Conservation (phyloP, 768 basidiomycete genomes). For the Russula abietina region DNA sequence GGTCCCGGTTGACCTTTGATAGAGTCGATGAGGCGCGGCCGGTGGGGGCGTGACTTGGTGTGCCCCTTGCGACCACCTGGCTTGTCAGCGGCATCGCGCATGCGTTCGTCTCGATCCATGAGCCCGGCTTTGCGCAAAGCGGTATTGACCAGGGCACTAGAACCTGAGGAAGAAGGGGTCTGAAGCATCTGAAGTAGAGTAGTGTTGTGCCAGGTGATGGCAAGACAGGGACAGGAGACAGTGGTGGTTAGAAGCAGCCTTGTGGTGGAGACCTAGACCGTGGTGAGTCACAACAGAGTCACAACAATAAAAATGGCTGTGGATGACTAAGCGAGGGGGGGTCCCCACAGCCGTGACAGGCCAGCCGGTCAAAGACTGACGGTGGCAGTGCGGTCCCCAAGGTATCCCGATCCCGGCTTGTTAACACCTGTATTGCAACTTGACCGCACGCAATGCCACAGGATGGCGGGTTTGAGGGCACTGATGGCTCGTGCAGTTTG, state of each 20-base stretch:
- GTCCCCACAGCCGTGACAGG: neutral
- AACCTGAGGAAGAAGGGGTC: slow-evolving; percentile 52
- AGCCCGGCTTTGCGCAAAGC: slow-evolving; percentile 68
- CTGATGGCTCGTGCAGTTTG: neutral
- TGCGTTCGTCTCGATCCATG: slow-evolving; percentile 67
- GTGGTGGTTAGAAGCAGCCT: neutral
- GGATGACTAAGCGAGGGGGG: slow-evolving; percentile 10
- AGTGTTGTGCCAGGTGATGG: slow-evolving; percentile 6
- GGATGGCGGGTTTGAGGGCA: neutral
- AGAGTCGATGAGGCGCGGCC: slow-evolving; percentile 53
- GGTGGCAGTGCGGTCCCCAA: neutral
- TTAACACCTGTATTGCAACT: neutral
- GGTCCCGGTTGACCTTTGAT: slow-evolving; percentile 47
- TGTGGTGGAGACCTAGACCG: neutral
- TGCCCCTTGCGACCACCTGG: slow-evolving; percentile 68
- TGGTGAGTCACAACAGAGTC: slow-evolving; percentile 15
- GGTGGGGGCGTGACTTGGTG: slow-evolving; percentile 56
- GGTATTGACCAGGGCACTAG: slow-evolving; percentile 51
- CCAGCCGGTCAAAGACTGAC: neutral
- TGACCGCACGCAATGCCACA: neutral
- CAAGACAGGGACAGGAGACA: slow-evolving; percentile 3
- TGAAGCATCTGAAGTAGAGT: slow-evolving; percentile 44
- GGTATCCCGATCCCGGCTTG: neutral
- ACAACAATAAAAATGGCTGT: neutral
- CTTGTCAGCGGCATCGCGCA: slow-evolving; percentile 65